Base-by-base conservation (phyloP, 2,329 filamentous ascomycete species). In the Stemphylium beticola region DNA sequence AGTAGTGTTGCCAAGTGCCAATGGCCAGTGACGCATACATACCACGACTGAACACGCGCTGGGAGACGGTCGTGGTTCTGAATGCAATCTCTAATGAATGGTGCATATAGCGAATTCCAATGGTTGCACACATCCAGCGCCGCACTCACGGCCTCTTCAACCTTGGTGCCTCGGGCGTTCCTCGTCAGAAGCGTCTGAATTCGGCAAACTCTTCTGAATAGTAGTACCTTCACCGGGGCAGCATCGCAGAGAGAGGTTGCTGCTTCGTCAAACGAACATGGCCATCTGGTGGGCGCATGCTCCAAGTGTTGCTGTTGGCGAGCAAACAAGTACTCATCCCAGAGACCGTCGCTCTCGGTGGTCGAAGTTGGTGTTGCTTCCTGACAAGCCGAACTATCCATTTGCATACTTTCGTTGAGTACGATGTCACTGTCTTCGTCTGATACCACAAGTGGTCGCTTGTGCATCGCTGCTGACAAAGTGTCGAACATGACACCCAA, bases 401-500 rank as follows among this genome's bases (percentile, higher is more conserved):
- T 54, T n/a, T 58, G 53, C 32, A 43, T 51, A 12, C 45, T 40
- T 36, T 56, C 57, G 22, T 58, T 61, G 2, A 62, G 45, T 14
- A 68, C 64, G 31, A 78, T 70, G 37, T 79, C 74, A 49, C 77
- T 79, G 49, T 81, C 79, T 57, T 80, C 78, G 58, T 80, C 77
- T 1, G 74, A 77, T 4, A 81, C 72, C 2, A 80, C 75, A 1
- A 79, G 61, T 4, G 78, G 76, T 2, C 78, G 76, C 43, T 78
- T 75, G 49, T 81, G 77, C 77, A 85, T 82, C 1, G 82, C 82
- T 1, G 83, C 78, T 0, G 81, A 83, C 8, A 85, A 69, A 0
- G 83, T 85, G 61, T 85, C 83, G 43, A 84, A 82, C 83, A 85
- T 86, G 39, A 85, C 74, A 0, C 80, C 81, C 20, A 86, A 73